Evolutionary conservation across 768 basidiomycete genomes (phyloP).

Genomic region (Russula dissimulans): DNA sequence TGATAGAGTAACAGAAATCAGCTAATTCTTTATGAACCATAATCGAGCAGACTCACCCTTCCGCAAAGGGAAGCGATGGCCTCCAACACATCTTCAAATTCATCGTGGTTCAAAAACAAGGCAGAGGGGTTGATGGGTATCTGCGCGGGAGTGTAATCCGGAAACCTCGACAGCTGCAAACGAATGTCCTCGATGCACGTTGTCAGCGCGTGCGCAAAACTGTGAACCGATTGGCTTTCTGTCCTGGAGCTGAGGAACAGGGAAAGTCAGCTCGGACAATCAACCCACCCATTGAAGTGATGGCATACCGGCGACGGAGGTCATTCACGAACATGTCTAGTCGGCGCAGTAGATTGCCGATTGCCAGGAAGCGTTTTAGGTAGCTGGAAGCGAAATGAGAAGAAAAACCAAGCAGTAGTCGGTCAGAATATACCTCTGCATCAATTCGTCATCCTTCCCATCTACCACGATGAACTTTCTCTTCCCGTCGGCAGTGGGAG

Average conservation of each 20-base stretch:
- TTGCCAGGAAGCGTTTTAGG: constrained; percentile 50
- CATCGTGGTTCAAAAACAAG: constrained; percentile 23
- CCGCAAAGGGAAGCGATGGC: constrained; percentile 51
- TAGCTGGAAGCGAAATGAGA: constrained; percentile 33
- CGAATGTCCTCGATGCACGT: constrained; percentile 23
- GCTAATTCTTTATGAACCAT: background rate
- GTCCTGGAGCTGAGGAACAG: background rate
- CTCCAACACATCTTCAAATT: constrained; percentile 20
- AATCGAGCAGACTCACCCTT: constrained; percentile 36
- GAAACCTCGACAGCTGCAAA: constrained; percentile 10
- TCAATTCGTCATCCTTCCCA: constrained; percentile 48
- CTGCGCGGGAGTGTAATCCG: background rate
- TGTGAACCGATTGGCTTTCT: constrained; percentile 21
- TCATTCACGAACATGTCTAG: constrained; percentile 44
- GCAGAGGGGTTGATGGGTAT: constrained; percentile 15
- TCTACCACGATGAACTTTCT: constrained; percentile 38
- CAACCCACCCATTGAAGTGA: background rate
- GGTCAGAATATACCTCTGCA: constrained; percentile 38
- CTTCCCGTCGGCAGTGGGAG: constrained; percentile 29
- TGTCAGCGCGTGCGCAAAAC: constrained; percentile 25
- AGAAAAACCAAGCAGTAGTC: background rate
- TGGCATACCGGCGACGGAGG: constrained; percentile 42
- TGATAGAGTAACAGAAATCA: background rate
- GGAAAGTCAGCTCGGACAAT: background rate
- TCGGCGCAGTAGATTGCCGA: constrained; percentile 61